Percentiles rank a stretch among this genome's conserved stretches.
Evolutionary conservation across 2,329 filamentous ascomycete genomes (phyloP).

Genomic region (Arthrinium phaeospermum): DNA sequence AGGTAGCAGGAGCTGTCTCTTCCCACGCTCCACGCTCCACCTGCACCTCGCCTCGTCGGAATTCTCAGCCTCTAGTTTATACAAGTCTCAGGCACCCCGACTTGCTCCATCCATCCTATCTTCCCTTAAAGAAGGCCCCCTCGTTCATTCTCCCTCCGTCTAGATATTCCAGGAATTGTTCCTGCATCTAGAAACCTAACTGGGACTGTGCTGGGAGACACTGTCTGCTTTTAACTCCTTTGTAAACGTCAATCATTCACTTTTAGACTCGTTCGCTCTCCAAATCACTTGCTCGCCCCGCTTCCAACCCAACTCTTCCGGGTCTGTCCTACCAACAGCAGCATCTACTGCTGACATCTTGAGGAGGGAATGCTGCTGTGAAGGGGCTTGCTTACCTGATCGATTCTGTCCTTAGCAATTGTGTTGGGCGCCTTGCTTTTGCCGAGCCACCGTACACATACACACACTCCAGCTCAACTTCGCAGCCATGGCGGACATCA

Average conservation of each 20-base stretch:
- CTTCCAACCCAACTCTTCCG: neutral
- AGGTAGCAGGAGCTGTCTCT: neutral
- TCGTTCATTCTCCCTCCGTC: neutral
- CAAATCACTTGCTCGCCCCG: constrained; percentile 3
- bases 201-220: neutral
- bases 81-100: constrained; percentile 9
- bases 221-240: neutral
- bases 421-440: neutral
- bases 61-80: constrained; percentile 17
- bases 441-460: neutral
- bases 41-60: constrained; percentile 16
- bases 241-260: constrained; percentile 10
- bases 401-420: neutral
- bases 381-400: neutral
- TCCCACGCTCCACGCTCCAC: constrained; percentile 10
- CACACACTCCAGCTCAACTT: neutral
- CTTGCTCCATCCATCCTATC: constrained; percentile 16
- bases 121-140: neutral
- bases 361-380: constrained; percentile 1
- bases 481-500: constrained; percentile 10
- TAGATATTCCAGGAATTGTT: neutral
- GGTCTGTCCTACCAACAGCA: neutral
- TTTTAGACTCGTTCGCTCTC: constrained; percentile 9
- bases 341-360: neutral
- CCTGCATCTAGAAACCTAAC: constrained; percentile 14